phyloP scores from a whole-genome alignment of 352 stramenopile genomes.

The Globisporangium viniferum region DNA sequence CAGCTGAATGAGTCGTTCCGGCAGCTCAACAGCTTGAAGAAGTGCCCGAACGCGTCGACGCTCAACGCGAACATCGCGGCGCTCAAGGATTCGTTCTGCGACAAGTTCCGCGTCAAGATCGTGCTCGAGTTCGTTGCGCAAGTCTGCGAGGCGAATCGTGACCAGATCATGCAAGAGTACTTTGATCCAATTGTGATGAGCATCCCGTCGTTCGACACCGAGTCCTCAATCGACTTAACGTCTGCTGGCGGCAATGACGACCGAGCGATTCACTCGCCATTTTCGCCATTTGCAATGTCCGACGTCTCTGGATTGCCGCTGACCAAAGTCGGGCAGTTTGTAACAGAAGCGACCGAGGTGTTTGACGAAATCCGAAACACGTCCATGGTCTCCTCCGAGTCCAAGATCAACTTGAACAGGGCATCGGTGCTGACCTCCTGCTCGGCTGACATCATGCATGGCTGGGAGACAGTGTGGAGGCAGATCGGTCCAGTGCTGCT shows the following conservation, averaged over 20 bases:
- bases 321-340: constrained; percentile 43
- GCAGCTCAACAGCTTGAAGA: constrained; percentile 61
- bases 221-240: constrained; percentile 18
- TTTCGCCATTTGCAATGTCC: constrained; percentile 7
- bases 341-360: constrained; percentile 42
- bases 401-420: constrained; percentile 53
- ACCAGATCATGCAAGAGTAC: constrained; percentile 56
- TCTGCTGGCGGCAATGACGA: constrained; percentile 8
- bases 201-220: constrained; percentile 32
- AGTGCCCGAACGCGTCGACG: constrained; percentile 55
- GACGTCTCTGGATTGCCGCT: constrained; percentile 1
- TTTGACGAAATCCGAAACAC: constrained; percentile 63
- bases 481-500: constrained; percentile 45
- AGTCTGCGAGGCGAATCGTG: constrained; percentile 29
- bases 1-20: constrained; percentile 66
- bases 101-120: constrained; percentile 57
- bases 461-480: constrained; percentile 54
- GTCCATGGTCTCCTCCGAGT: constrained; percentile 70
- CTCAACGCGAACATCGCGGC: constrained; percentile 66
- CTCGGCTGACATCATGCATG: constrained; percentile 36
- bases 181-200: constrained; percentile 48
- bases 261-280: neutral
- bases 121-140: constrained; percentile 56
- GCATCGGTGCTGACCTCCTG: constrained; percentile 48
- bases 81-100: constrained; percentile 64